Evolutionary conservation across 768 basidiomycete genomes (phyloP).

Genomic region (Russula ochroleuca): DNA sequence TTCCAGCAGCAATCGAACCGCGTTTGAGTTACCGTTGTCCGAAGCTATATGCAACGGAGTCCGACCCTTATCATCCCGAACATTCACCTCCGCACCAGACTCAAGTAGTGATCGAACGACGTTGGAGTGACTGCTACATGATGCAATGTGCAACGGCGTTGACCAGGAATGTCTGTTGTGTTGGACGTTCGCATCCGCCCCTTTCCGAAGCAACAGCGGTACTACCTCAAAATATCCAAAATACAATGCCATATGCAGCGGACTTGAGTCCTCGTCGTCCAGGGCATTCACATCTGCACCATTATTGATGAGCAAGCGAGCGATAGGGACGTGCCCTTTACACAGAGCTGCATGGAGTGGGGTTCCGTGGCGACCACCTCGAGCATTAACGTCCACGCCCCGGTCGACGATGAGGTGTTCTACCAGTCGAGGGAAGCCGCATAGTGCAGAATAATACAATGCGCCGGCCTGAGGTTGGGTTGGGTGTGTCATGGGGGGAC

Average conservation of each 20-base stretch:
- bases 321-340: neutral
- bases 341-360: neutral
- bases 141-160: neutral
- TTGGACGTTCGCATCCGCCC: neutral
- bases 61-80: neutral
- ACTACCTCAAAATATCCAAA: neutral
- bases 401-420: neutral
- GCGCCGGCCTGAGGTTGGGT: neutral
- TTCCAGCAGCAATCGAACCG: neutral
- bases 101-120: neutral
- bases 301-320: neutral
- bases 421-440: neutral
- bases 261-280: neutral
- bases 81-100: neutral
- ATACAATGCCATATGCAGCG: neutral
- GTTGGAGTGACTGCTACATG: neutral
- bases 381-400: neutral
- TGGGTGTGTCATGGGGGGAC: neutral
- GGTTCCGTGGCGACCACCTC: neutral
- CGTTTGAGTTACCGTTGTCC: neutral
- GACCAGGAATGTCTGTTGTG: neutral
- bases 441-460: slow-evolving; percentile 1
- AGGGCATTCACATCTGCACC: neutral
- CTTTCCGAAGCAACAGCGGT: neutral
- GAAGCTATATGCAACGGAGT: neutral